These are phyloP conservation scores for Avena atlantica DNA, from an alignment of 176 grass and related monocot species.

Conservation along the genomic window DNA sequence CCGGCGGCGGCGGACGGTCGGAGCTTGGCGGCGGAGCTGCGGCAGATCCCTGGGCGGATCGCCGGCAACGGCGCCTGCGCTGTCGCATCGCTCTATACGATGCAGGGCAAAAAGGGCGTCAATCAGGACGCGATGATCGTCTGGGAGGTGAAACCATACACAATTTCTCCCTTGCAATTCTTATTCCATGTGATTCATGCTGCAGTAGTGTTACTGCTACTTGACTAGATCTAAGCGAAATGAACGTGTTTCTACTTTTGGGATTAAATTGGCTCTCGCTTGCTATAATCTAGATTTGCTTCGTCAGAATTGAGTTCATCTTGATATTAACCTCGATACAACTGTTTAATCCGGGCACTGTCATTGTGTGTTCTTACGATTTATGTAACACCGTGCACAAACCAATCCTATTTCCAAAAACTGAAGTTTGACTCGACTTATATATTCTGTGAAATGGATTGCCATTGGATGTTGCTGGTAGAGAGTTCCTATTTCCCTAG, in stretches of 20 bases:
- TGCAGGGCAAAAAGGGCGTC: slow-evolving; percentile 90
- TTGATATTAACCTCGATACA: slow-evolving; percentile 23
- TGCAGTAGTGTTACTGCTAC: slow-evolving; percentile 9
- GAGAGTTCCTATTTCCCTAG: slow-evolving; percentile 39
- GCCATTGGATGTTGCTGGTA: slow-evolving; percentile 38
- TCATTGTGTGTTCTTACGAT: slow-evolving; percentile 7
- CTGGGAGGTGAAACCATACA: slow-evolving; percentile 75
- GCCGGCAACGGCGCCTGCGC: slow-evolving; percentile 66
- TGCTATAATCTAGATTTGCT: slow-evolving; percentile 36
- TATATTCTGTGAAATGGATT: slow-evolving; percentile 43
- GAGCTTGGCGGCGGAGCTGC: slow-evolving; percentile 51
- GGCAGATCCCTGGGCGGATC: slow-evolving; percentile 69
- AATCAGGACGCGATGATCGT: slow-evolving; percentile 97
- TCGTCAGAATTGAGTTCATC: slow-evolving; percentile 37
- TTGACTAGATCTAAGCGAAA: slow-evolving; percentile 39
- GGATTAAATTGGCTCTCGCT: background rate
- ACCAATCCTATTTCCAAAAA: slow-evolving; percentile 42
- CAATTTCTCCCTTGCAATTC: slow-evolving; percentile 22
- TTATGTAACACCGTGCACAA: slow-evolving; percentile 24
- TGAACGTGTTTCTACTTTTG: slow-evolving; percentile 9
- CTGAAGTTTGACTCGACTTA: slow-evolving; percentile 41
- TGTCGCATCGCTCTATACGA: slow-evolving; percentile 80
- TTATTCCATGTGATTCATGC: slow-evolving; percentile 17
- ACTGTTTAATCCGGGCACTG: background rate
- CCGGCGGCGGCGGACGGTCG: slow-evolving; percentile 16